phyloP scores from a whole-genome alignment of 2,329 filamentous ascomycete genomes.

The Mycosphaerella sp. region DNA sequence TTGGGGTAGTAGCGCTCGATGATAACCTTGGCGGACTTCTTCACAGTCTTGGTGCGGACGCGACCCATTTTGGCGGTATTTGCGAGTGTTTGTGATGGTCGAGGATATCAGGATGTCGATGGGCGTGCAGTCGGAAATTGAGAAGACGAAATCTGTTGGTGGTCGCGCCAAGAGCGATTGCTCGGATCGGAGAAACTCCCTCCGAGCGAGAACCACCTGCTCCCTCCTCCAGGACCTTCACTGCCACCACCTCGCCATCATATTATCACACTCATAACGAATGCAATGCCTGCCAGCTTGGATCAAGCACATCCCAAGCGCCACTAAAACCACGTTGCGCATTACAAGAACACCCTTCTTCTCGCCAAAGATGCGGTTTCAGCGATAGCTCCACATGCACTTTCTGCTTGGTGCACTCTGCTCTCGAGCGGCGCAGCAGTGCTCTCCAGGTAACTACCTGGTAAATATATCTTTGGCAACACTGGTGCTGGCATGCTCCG shows the following conservation, averaged over 20 bases:
- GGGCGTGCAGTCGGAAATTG: constrained; percentile 6
- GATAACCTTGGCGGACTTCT: constrained; percentile 97
- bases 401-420: neutral
- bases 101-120: constrained; percentile 10
- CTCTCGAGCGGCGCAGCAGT: constrained; percentile 6
- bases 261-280: too few relatives aligned
- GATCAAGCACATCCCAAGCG: neutral
- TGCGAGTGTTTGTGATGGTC: constrained; percentile 2
- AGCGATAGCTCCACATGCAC: neutral
- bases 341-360: neutral
- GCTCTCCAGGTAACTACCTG: neutral
- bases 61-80: constrained; percentile 48
- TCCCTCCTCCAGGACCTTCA: too few relatives aligned
- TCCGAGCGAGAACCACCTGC: too few relatives aligned
- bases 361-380: neutral
- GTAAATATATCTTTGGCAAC: constrained; percentile 2
- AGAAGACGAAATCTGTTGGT: neutral
- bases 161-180: neutral
- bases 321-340: neutral
- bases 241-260: neutral
- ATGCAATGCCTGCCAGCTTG: too few relatives aligned
- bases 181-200: neutral
- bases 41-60: constrained; percentile 60
- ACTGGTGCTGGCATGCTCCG: constrained; percentile 2
- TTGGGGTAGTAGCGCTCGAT: constrained; percentile 95